These are phyloP conservation scores for Fusarium denticulatum DNA, from an alignment of 2,329 filamentous ascomycete species.

Conservation along the genomic window DNA sequence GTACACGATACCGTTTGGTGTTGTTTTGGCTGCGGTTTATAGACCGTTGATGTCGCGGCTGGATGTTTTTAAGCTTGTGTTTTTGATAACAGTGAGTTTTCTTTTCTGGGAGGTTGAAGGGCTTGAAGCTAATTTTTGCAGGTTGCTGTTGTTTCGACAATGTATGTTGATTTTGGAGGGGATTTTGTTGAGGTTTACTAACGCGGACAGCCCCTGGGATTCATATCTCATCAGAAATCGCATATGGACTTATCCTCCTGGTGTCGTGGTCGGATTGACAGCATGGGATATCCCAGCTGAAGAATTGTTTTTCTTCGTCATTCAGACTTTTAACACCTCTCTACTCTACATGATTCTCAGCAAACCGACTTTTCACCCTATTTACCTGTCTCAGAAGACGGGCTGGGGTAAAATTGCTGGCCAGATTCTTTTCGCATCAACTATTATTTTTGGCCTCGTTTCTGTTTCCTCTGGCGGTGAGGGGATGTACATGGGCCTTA, in stretches of 20 bases:
- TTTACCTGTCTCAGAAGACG: constrained; percentile 51
- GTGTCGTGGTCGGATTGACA: constrained; percentile 70
- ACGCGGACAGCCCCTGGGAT: constrained; percentile 68
- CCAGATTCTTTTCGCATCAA: constrained; percentile 58
- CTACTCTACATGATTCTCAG: constrained; percentile 74
- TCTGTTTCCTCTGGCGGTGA: constrained; percentile 57
- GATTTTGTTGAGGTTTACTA: background rate
- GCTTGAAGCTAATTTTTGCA: background rate
- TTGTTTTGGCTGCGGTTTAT: constrained; percentile 19
- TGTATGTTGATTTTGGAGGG: constrained; percentile 42
- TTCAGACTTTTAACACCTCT: constrained; percentile 79
- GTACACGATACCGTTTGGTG: constrained; percentile 36
- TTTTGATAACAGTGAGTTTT: constrained; percentile 28
- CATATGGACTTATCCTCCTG: constrained; percentile 76
- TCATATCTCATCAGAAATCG: constrained; percentile 74
- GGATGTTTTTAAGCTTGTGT: constrained; percentile 29
- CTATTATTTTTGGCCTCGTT: constrained; percentile 56
- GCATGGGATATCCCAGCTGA: constrained; percentile 74
- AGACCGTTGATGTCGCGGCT: constrained; percentile 30
- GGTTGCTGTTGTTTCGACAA: constrained; percentile 70
- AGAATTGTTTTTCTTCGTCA: constrained; percentile 80
- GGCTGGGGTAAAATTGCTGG: constrained; percentile 53
- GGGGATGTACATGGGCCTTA: constrained; percentile 75
- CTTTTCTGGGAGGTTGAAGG: rapidly evolving
- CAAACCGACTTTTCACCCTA: constrained; percentile 67